Percentiles rank a stretch among this genome's conserved stretches.
Conservation (phyloP, 2,329 filamentous ascomycete species). For the Fonsecaea monophora region DNA sequence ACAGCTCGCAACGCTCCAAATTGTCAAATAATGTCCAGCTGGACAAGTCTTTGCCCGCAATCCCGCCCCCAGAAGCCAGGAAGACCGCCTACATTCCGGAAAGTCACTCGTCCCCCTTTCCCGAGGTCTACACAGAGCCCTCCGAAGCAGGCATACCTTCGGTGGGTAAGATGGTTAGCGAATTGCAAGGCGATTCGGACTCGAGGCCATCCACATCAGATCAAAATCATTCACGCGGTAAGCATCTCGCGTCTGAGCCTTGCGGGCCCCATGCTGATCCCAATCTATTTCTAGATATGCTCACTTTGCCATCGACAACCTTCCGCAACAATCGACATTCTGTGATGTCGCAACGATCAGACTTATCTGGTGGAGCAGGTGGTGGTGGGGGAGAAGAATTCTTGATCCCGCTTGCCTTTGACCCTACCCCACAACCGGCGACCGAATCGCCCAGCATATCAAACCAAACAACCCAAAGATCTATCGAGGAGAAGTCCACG, state of each 20-base stretch:
- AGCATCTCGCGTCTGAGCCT: conserved; percentile 16
- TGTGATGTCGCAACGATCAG: conserved; percentile 63
- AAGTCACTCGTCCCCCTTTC: conserved; percentile 56
- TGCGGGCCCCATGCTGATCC: conserved; percentile 24
- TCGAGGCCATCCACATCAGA: conserved; percentile 35
- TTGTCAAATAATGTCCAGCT: conserved; percentile 63
- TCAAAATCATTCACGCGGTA: conserved; percentile 32
- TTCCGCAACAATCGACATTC: conserved; percentile 82
- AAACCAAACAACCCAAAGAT: conserved; percentile 52
- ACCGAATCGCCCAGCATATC: conserved; percentile 57
- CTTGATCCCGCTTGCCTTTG: conserved; percentile 77
- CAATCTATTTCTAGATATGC: conserved; percentile 56
- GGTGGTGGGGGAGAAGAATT: conserved; percentile 69
- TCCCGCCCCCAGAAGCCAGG: conserved; percentile 69
- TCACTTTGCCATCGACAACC: conserved; percentile 74
- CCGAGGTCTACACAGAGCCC: conserved; percentile 48
- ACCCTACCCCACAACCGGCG: conserved; percentile 67
- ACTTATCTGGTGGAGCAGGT: conserved; percentile 58
- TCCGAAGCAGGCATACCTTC: conserved; percentile 34
- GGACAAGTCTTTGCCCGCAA: conserved; percentile 90
- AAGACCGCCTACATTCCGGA: conserved; percentile 46
- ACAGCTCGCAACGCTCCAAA: conserved; percentile 42
- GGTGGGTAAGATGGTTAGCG: conserved; percentile 37
- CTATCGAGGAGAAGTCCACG: conserved; percentile 55
- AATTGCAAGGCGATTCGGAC: conserved; percentile 32